Conservation (phyloP, 257 asterid genomes). For the Coffea canephora region DNA sequence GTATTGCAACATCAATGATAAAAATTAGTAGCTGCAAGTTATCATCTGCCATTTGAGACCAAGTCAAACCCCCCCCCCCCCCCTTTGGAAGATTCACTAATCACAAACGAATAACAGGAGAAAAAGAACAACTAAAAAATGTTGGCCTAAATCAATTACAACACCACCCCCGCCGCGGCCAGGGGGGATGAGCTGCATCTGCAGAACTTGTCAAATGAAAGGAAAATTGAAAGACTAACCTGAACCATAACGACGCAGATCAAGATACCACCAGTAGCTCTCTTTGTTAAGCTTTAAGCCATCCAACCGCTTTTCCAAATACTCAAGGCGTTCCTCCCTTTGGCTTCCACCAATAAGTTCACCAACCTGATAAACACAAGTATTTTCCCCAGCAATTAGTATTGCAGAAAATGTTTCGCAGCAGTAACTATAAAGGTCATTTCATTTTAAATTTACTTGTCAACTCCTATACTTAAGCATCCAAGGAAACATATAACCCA, state of each 20-base stretch:
- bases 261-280: slow-evolving; percentile 99
- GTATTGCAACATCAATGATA: background rate
- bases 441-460: background rate
- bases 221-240: slow-evolving; percentile 40
- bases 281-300: slow-evolving; percentile 83
- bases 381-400: slow-evolving; percentile 7
- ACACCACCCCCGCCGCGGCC: too few relatives aligned
- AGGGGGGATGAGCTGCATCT: background rate
- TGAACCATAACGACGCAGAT: slow-evolving; percentile 94
- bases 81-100: too few relatives aligned
- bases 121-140: background rate
- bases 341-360: slow-evolving; percentile 99
- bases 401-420: background rate
- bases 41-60: background rate
- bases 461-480: background rate
- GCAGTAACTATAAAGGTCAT: background rate
- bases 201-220: background rate
- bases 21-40: background rate
- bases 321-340: slow-evolving; percentile 91
- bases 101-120: background rate
- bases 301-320: slow-evolving; percentile 78
- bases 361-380: slow-evolving; percentile 59
- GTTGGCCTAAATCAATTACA: background rate
- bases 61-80: background rate
- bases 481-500: background rate